phyloP scores from a whole-genome alignment of 2,329 filamentous ascomycete species.

The Fusarium burgessii region DNA sequence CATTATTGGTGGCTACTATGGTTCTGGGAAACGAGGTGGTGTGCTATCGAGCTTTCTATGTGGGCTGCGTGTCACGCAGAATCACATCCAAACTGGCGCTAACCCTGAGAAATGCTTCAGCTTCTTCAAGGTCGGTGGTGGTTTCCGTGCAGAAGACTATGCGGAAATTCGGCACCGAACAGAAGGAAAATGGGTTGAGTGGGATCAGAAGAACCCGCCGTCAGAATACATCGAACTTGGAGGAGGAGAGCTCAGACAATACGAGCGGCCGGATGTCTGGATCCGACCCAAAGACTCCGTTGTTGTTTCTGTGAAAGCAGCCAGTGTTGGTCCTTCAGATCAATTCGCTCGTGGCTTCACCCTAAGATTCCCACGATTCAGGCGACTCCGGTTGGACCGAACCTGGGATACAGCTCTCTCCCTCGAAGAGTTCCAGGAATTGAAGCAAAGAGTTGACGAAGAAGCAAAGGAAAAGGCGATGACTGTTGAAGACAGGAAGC shows the following conservation, averaged over 20 bases:
- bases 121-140: conserved; percentile 99
- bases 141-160: conserved; percentile 88
- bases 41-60: conserved; percentile 89
- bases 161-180: conserved; percentile 84
- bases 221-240: conserved; percentile 83
- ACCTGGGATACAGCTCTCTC: conserved; percentile 85
- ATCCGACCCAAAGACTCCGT: conserved; percentile 90
- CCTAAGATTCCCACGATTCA: conserved; percentile 91
- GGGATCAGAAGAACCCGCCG: conserved; percentile 83
- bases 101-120: conserved; percentile 84
- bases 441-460: conserved; percentile 77
- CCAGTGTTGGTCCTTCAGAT: conserved; percentile 79
- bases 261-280: conserved; percentile 90
- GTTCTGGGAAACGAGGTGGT: conserved; percentile 86
- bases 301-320: conserved; percentile 89
- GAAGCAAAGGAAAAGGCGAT: conserved; percentile 80
- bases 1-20: conserved; percentile 92
- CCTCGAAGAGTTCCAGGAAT: conserved; percentile 78
- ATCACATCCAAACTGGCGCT: conserved; percentile 68
- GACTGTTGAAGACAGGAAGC: conserved; percentile 77
- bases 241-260: conserved; percentile 76
- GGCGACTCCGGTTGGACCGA: conserved; percentile 83
- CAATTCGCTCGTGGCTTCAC: conserved; percentile 83
- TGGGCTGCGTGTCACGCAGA: conserved; percentile 80
- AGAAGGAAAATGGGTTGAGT: conserved; percentile 90